Conservation (phyloP, 495 filamentous ascomycete genomes). For the Neurospora sublineolata region DNA sequence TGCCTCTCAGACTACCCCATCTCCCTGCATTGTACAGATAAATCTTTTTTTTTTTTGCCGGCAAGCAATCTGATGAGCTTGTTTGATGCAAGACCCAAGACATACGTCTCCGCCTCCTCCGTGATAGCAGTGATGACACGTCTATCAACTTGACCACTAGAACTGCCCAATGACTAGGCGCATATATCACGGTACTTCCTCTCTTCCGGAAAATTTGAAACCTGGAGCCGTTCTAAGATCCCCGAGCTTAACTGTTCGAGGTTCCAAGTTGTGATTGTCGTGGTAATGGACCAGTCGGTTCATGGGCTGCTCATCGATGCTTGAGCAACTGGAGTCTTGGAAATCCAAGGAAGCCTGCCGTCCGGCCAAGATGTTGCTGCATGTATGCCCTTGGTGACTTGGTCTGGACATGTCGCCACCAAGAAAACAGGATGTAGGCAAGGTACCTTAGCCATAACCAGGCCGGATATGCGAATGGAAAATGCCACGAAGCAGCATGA, state of each 20-base stretch:
- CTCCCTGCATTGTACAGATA: not conserved
- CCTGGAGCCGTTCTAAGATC: too few relatives aligned
- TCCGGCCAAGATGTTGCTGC: not conserved
- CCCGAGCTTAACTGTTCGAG: too few relatives aligned
- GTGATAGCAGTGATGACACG: not conserved
- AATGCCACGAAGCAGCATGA: not conserved
- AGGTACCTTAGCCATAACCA: not conserved
- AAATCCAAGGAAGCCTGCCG: not conserved
- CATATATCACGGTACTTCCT: not conserved
- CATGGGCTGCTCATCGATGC: not conserved
- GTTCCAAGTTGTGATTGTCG: not conserved
- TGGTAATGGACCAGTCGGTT: not conserved
- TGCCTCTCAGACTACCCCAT: not conserved
- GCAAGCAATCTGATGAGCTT: not conserved
- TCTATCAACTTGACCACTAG: not conserved
- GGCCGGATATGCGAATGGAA: not conserved
- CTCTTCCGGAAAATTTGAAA: not conserved
- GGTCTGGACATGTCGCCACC: not conserved
- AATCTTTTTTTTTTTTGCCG: not conserved
- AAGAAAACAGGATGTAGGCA: not conserved
- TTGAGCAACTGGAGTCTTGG: not conserved
- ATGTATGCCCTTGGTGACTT: not conserved
- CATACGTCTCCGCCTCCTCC: not conserved
- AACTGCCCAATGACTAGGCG: not conserved
- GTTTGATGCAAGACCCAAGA: not conserved